These are phyloP conservation scores for Collybia nuda DNA, from an alignment of 768 basidiomycete genomes.

Conservation along the genomic window DNA sequence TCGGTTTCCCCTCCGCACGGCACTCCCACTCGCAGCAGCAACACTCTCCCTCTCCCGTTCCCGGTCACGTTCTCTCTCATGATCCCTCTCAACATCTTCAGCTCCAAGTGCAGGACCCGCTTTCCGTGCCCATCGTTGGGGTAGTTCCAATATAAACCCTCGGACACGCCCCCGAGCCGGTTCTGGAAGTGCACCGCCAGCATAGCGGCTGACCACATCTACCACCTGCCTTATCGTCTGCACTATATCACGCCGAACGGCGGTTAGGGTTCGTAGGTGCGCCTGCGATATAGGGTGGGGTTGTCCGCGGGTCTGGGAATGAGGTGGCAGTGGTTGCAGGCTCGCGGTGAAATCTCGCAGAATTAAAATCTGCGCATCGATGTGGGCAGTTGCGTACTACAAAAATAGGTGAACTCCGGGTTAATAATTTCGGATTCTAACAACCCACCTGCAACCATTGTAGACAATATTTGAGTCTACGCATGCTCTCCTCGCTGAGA, in stretches of 20 bases:
- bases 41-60: constrained; percentile 26
- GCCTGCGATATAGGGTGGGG: constrained; percentile 35
- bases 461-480: constrained; percentile 79
- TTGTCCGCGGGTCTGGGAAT: constrained; percentile 23
- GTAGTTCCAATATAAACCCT: constrained; percentile 77
- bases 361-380: constrained; percentile 83
- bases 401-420: constrained; percentile 1
- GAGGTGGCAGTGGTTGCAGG: constrained; percentile 50
- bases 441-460: constrained; percentile 80
- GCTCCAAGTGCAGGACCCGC: constrained; percentile 23
- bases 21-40: constrained; percentile 28
- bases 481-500: constrained; percentile 89
- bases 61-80: constrained; percentile 20
- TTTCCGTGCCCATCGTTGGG: constrained; percentile 71
- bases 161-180: constrained; percentile 75
- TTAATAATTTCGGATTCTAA: background rate
- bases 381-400: constrained; percentile 85
- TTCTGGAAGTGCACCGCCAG: constrained; percentile 84
- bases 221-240: constrained; percentile 88
- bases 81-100: constrained; percentile 16
- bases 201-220: constrained; percentile 81
- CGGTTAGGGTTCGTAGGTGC: constrained; percentile 67
- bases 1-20: constrained; percentile 28
- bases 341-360: constrained; percentile 82
- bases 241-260: constrained; percentile 82